Evolutionary conservation across 75 land plant species (phyloP).

Genomic region (Pseudotsuga menziesii): DNA sequence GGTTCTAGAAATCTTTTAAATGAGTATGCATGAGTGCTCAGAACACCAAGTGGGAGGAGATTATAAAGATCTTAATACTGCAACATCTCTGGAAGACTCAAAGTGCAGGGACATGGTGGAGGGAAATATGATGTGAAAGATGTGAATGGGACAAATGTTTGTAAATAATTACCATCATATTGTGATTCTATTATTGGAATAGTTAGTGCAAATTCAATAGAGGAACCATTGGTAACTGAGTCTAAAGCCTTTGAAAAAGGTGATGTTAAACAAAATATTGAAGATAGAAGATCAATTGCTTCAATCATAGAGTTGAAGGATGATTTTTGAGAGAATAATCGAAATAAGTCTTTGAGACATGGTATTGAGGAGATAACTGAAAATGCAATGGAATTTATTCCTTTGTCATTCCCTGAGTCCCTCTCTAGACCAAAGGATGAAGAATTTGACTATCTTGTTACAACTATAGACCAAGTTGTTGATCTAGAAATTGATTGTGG

Average conservation of each 20-base stretch:
- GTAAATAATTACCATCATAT: not conserved
- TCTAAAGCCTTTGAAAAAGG: not conserved
- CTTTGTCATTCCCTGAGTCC: not conserved
- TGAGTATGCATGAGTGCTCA: slow-evolving; percentile 1
- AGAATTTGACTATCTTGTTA: not conserved
- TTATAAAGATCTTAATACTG: not conserved
- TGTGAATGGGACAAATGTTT: not conserved
- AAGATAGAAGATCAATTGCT: not conserved
- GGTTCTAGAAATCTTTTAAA: slow-evolving; percentile 26
- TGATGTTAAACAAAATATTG: not conserved
- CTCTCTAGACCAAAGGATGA: not conserved
- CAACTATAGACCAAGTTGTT: not conserved
- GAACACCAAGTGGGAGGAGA: slow-evolving; percentile 9
- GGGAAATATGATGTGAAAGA: not conserved
- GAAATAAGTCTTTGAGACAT: not conserved
- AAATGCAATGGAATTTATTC: not conserved
- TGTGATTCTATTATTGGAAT: not conserved
- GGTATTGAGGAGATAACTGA: not conserved
- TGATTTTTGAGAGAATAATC: not conserved
- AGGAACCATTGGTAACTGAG: not conserved
- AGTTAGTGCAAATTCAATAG: not conserved
- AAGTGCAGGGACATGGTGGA: not conserved
- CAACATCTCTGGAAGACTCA: not conserved
- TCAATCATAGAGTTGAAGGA: not conserved
- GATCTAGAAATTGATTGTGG: not conserved